Evolutionary conservation across 148 eudicot species (phyloP).

Genomic region (Fagopyrum tataricum): DNA sequence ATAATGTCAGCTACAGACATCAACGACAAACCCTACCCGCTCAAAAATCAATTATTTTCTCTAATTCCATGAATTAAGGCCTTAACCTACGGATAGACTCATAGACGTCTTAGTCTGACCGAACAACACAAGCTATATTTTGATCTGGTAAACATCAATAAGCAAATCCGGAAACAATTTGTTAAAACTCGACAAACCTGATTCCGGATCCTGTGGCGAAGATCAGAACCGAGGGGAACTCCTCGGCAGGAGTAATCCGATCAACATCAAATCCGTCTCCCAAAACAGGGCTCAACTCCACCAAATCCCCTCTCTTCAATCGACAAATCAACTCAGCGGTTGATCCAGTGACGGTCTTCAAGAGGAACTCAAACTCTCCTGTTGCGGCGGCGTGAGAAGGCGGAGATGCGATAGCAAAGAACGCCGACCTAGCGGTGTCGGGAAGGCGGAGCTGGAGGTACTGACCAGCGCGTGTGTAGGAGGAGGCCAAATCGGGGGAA

Average conservation of each 20-base stretch:
- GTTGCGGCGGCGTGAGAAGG: constrained; percentile 37
- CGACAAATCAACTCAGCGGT: constrained; percentile 75
- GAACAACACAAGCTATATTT: neutral
- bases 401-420: constrained; percentile 71
- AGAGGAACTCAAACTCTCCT: constrained; percentile 66
- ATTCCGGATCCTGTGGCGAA: constrained; percentile 97
- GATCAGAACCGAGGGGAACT: constrained; percentile 48
- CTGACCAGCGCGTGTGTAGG: constrained; percentile 64
- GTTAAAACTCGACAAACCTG: constrained; percentile 33
- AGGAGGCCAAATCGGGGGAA: constrained; percentile 46
- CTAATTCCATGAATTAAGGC: neutral
- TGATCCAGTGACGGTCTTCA: constrained; percentile 66
- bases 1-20: neutral
- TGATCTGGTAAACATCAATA: neutral
- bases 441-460: constrained; percentile 70
- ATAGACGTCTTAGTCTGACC: neutral
- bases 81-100: too few relatives aligned
- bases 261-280: constrained; percentile 66
- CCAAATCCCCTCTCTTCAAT: constrained; percentile 51
- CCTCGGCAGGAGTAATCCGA: constrained; percentile 50
- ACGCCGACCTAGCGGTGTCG: constrained; percentile 41
- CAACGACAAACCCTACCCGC: neutral
- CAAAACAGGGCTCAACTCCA: constrained; percentile 56
- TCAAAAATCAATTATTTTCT: too few relatives aligned
- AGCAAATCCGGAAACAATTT: neutral